Base-by-base conservation (phyloP, 352 stramenopile genomes). In the Phytophthora boehmeriae region DNA sequence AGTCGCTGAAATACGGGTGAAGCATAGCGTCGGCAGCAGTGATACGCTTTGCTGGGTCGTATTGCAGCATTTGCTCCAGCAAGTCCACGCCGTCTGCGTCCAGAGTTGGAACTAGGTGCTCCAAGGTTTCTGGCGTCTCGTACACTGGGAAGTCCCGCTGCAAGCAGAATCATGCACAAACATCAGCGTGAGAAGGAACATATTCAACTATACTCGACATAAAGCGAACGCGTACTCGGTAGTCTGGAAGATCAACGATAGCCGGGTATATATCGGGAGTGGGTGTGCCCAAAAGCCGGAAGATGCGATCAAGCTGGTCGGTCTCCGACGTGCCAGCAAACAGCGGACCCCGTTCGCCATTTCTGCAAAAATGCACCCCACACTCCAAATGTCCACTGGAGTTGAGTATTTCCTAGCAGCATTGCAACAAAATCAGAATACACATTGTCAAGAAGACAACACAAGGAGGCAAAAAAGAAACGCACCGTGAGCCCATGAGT, bases 351-450 rank as follows among this genome's bases (percentile, higher is more conserved):
- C 83, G 61, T 96, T 96, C 25, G 90, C 86, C 93, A 98, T 98
- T 59, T 98, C 98, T 22, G 97, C 97, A 76, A 99, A 99, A 64
- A 99, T 99, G 89, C 84, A 98, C 48, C 98, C 98, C 32, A 99
- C 97, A 68, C 87, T 98, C 98, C 98, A 99, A 59, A 99, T 99
- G 76, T 99, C 98, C 30, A 99, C 97, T 2, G 97, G 97, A 11
- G 97, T 99, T 38, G 94, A 98, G 75, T 99, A 99, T 73, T 98
- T 98, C 51, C 86, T 94, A 51, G 30, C n/a, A 16, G n/a, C n/a
- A n/a, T n/a, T n/a, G n/a, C n/a, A n/a, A n/a, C n/a, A n/a, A n/a
- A n/a, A n/a, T n/a, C n/a, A n/a, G n/a, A n/a, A n/a, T n/a, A n/a
- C n/a, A n/a, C n/a, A n/a, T n/a, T n/a, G n/a, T n/a, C n/a, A n/a